Evolutionary conservation across 163 green algal species (phyloP), one percentile per base, ranked within the genome.

Genomic region (Smithsoniella earleae): DNA sequence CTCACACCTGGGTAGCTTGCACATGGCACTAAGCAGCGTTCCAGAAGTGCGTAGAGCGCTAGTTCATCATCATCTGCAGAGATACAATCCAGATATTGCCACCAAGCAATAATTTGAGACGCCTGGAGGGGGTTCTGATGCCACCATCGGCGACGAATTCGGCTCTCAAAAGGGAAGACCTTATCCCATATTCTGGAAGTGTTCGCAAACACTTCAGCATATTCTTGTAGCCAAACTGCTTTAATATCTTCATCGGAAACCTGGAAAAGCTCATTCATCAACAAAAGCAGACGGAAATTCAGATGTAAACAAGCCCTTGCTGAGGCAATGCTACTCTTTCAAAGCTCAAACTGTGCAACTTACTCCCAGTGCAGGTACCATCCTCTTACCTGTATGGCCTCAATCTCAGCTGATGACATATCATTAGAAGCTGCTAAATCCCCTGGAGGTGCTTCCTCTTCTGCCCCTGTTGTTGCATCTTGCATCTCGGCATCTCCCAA

Each of bases 1-100:
- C n/a, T n/a, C n/a, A n/a, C n/a, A 69, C 58, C 58, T 69, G 58
- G 58, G 43, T 69, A 69, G 58, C 58, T 69, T 33, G 58, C 58
- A 38, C 58, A 69, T 13, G 58, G 58, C n/a, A 69, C 58, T 1
- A 69, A 31, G 25, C 58, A 69, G 18, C 58, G 58, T 33, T 69
- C 58, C 40, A 45, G 58, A 16, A 69, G 58, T n/a, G 27, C 58
- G 43, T 69, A 69, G 18, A 69, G 25, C 18, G 58, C 58, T 6
- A 31, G 27, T 34, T 69, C 58, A 69, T 69, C 58, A 3, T 36
- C 58, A 33, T 43, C 58, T 5, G 58, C 58, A 69, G 58, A 30
- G 0, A 69, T 33, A n/a, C 5, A 30, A 38, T 69, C 58, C 10
- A 69, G 58, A 34, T 69, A 69, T 6, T 69, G 58, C 58, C 58